Percentiles rank a stretch among this genome's conserved stretches.
phyloP scores from a whole-genome alignment of 2,329 filamentous ascomycete species.

The Colletotrichum sidae region DNA sequence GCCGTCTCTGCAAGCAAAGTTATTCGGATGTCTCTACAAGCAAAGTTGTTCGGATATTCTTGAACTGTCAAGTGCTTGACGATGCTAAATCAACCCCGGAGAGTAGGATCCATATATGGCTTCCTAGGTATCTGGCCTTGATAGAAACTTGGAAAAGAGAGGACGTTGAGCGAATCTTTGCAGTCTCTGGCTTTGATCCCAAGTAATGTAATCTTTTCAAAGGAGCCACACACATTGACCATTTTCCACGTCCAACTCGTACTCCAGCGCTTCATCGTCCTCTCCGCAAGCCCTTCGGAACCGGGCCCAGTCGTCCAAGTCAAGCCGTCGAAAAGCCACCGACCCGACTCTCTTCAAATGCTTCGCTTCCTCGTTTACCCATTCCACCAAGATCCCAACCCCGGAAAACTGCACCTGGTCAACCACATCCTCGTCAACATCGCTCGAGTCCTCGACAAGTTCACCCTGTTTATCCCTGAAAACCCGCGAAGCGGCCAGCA shows the following conservation, averaged over 20 bases:
- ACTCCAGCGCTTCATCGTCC: background rate
- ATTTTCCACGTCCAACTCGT: background rate
- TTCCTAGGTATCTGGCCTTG: too few relatives aligned
- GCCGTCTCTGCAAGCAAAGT: too few relatives aligned
- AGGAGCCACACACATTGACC: too few relatives aligned
- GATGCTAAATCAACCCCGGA: too few relatives aligned
- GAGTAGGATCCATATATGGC: too few relatives aligned
- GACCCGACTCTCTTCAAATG: slow-evolving; percentile 2
- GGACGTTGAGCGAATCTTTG: too few relatives aligned
- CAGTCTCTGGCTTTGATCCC: too few relatives aligned
- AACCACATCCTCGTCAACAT: slow-evolving; percentile 13
- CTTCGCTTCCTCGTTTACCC: background rate
- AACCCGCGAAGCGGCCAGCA: slow-evolving; percentile 10
- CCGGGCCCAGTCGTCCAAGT: background rate
- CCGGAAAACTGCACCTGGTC: slow-evolving; percentile 1
- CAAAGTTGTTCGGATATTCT: too few relatives aligned
- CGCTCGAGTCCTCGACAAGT: background rate
- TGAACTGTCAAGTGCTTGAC: too few relatives aligned
- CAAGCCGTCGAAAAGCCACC: slow-evolving; percentile 10
- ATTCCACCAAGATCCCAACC: slow-evolving; percentile 9
- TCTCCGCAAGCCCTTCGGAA: slow-evolving; percentile 4
- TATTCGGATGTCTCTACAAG: too few relatives aligned
- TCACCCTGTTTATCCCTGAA: background rate
- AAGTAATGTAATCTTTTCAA: too few relatives aligned
- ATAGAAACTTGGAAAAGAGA: too few relatives aligned